These are phyloP conservation scores for Aspergillus mulundensis DNA, from an alignment of 495 filamentous ascomycete genomes.

Conservation along the genomic window DNA sequence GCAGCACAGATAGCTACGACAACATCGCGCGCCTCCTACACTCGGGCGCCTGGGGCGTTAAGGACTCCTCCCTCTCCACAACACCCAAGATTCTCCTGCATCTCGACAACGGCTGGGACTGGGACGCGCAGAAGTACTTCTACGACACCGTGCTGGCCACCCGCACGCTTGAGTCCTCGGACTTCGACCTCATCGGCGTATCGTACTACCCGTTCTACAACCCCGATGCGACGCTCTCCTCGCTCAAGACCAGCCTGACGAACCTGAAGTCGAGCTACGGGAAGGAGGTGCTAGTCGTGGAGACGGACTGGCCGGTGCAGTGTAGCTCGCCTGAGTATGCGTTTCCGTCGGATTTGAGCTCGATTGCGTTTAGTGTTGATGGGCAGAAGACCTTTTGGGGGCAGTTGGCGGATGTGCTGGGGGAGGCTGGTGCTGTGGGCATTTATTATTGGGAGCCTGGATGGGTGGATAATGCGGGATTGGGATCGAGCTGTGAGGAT, in stretches of 20 bases:
- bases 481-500: constrained; percentile 54
- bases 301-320: constrained; percentile 62
- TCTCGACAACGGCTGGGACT: constrained; percentile 67
- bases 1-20: constrained; percentile 43
- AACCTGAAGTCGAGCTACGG: constrained; percentile 56
- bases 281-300: constrained; percentile 60
- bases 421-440: constrained; percentile 43
- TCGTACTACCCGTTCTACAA: constrained; percentile 69
- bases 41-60: constrained; percentile 58
- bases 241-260: constrained; percentile 51
- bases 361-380: constrained; percentile 55
- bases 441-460: constrained; percentile 72
- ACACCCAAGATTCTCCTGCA: constrained; percentile 65
- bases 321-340: constrained; percentile 51
- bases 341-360: constrained; percentile 55
- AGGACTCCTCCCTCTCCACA: constrained; percentile 52
- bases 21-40: constrained; percentile 61
- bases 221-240: constrained; percentile 48
- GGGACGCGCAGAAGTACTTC: constrained; percentile 58
- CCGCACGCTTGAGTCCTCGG: constrained; percentile 47
- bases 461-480: constrained; percentile 59
- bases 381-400: constrained; percentile 58
- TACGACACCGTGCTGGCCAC: constrained; percentile 53
- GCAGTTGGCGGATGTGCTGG: constrained; percentile 51
- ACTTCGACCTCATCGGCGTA: constrained; percentile 67